A percentile compares a stretch with the other conserved stretches of the same genome.
Conservation (phyloP, 148 eudicot genomes). For the Beta vulgaris region DNA sequence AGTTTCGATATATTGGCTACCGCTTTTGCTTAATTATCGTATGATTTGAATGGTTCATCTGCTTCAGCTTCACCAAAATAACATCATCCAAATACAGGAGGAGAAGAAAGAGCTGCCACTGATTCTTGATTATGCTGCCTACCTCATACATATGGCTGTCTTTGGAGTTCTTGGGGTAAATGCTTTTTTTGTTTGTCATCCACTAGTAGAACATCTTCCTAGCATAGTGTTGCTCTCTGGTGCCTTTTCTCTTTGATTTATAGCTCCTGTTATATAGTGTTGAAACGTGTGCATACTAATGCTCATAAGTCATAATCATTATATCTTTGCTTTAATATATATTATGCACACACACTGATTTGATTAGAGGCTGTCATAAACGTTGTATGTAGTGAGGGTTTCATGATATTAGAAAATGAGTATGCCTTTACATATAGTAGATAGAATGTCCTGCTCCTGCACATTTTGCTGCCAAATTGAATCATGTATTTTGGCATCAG, state of each 20-base stretch:
- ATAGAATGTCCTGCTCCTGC: neutral
- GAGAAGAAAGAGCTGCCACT: conserved; percentile 35
- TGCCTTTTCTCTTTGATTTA: neutral
- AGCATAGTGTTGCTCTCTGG: neutral
- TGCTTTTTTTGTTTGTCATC: conserved; percentile 10
- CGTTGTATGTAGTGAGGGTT: neutral
- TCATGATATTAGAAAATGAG: neutral
- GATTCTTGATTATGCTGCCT: conserved; percentile 44
- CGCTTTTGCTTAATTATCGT: neutral
- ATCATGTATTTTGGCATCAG: neutral
- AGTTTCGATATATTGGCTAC: neutral
- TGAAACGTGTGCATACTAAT: neutral
- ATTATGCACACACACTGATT: too few relatives aligned
- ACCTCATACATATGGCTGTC: conserved; percentile 57
- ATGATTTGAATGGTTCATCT: neutral
- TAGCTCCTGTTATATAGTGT: neutral
- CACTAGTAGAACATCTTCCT: neutral
- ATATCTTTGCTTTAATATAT: neutral
- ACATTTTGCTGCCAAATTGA: too few relatives aligned
- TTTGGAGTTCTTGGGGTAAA: conserved; percentile 75
- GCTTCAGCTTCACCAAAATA: neutral
- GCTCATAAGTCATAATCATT: neutral
- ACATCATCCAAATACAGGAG: conserved; percentile 42
- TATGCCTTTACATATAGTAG: too few relatives aligned
- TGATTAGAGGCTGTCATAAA: neutral